Base-by-base conservation (phyloP, 148 eudicot genomes). In the Arctostaphylos glauca region DNA sequence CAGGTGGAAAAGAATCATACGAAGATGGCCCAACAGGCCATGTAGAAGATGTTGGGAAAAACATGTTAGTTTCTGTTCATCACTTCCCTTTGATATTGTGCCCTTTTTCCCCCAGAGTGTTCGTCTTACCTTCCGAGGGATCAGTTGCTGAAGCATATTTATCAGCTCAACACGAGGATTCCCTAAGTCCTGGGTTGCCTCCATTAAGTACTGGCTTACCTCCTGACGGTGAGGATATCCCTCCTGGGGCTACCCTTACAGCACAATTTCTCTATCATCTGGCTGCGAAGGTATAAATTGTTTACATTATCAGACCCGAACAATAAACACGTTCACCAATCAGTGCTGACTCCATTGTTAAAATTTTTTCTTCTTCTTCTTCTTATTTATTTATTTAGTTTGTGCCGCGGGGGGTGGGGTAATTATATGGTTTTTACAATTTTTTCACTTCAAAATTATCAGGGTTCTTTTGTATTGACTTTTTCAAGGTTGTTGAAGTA, bases 61-160 rank as follows among this genome's bases (percentile, higher is more conserved):
- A 83, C 78, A 74, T 96, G 86, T 52, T 75, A 46, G 94, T 94
- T 76, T 89, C 89, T 80, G 98, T 96, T 79, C 91, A 85, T 87
- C 98, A 96, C 87, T 96, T 96, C 84, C 99, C 99, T 83, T 73
- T 96, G 92, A 83, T 96, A 62, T 84, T 92, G 82, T 96, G 98
- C 86, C 99, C 99, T 46, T 79, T 96, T 76, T 91, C 99, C 67
- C 95, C 99, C 66, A 91, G 90, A 86, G 90, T 90, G 58, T 96
- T 96, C 77, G 94, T 96, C 84, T 87, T 96, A 68, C 99, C 99
- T 86, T 94, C 99, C 80, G 98, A 93, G 87, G 99, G 98, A 86
- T 93, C 95, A 82, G 88, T 93, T 86, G 94, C 94, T 80, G 98
- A 92, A 89, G 93, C 99, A 78, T 85, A 80, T 87, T 85, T 96